Base-by-base conservation (phyloP, 2,329 filamentous ascomycete species). In the Botrytis galanthina region DNA sequence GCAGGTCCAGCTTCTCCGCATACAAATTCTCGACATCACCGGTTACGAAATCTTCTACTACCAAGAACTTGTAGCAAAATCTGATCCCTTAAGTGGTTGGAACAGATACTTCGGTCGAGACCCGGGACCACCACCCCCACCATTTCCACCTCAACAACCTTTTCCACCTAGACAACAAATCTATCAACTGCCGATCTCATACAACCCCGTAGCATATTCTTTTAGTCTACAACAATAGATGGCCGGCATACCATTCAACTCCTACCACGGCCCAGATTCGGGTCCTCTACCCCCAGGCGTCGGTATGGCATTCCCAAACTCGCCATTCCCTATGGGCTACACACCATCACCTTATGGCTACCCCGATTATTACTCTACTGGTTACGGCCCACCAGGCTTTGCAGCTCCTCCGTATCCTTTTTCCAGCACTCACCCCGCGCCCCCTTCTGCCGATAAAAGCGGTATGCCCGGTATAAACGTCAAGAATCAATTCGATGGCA, bases 401-500 rank as follows among this genome's bases (percentile, higher is more conserved):
- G 48, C 42, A 46, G 29, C 73, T 29, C 51, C 73, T 35, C 37
- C 37, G n/a, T 69, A 59, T 32, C 10, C 29, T 10, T 69, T 69
- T 26, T 70, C 44, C 32, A 39, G 70, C 12, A 67, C 63, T 26
- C 32, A 74, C 32, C 72, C 75, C 26, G 48, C 73, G 12, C 60
- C 74, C 5, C n/a, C 70, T 18, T 71, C 76, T 7, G 18, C 66
- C 10, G 67, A 71, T 6, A 70, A 76, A 51, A 59, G 68, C 39
- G 72, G 83, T 2, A 85, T 87, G 74, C 86, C 87, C 0, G 87
- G 87, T 0, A 83, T 85, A 42, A 86, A 88, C 75, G 82, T 91
- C 81, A 84, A 84, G 64, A 89, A 90, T 81, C 84, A 85, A 0
- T 87, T 87, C 0, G 87, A 89, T 62, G 88, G 88, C 35, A 83